These are phyloP conservation scores for Helicostylum pulchrum DNA, from an alignment of 192 early-diverging fungal genomes.

Conservation along the genomic window DNA sequence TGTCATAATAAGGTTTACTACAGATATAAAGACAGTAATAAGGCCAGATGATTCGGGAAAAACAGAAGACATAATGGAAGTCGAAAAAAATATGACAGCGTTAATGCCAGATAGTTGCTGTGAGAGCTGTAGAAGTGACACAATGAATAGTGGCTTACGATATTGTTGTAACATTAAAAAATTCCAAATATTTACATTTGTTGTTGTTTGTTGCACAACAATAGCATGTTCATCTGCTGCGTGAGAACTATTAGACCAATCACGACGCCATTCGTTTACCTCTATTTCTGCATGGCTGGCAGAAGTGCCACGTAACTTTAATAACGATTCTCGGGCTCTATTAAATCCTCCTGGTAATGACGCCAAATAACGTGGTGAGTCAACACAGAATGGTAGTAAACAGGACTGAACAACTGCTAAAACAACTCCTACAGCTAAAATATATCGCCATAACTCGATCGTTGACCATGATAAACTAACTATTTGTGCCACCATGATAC, in stretches of 20 bases:
- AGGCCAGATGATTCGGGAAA: constrained; percentile 61
- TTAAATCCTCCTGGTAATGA: constrained; percentile 44
- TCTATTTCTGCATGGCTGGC: constrained; percentile 49
- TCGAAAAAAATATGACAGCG: constrained; percentile 85
- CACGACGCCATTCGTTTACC: constrained; percentile 46
- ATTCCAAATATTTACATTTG: constrained; percentile 34
- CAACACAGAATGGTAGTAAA: constrained; percentile 71
- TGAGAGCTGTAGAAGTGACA: constrained; percentile 66
- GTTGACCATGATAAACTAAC: constrained; percentile 62
- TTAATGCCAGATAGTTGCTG: constrained; percentile 93
- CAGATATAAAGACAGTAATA: constrained; percentile 77
- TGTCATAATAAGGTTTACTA: constrained; percentile 72
- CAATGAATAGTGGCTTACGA: constrained; percentile 60
- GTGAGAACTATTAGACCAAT: constrained; percentile 18
- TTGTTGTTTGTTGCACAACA: constrained; percentile 17
- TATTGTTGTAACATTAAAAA: constrained; percentile 50
- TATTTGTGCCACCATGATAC: constrained; percentile 74
- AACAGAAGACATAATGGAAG: constrained; percentile 62
- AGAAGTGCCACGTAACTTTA: constrained; percentile 47
- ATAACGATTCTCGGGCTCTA: constrained; percentile 52
- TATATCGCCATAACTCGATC: constrained; percentile 65
- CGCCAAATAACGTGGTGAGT: constrained; percentile 72
- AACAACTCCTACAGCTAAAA: constrained; percentile 59
- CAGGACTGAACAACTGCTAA: constrained; percentile 62
- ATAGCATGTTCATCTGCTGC: background rate